Conservation (phyloP, 306 rosid genomes). For the Lathyrus aphaca region DNA sequence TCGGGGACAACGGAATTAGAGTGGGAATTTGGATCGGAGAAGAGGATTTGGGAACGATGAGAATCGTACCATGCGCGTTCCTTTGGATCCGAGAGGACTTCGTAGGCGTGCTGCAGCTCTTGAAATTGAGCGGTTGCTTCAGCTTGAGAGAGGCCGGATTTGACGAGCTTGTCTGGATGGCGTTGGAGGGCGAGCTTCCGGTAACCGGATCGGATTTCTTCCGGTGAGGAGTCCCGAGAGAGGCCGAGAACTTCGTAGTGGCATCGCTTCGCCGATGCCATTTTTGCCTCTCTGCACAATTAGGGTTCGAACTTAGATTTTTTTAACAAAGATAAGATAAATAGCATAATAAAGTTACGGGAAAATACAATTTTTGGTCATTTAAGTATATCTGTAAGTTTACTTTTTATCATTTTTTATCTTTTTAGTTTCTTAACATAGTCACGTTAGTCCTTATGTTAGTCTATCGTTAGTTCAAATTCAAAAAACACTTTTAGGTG, state of each 20-base stretch:
- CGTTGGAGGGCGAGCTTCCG: constrained; percentile 83
- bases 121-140: constrained; percentile 92
- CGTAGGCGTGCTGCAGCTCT: constrained; percentile 92
- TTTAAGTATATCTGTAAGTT: too few species aligned
- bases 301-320: constrained; percentile 33
- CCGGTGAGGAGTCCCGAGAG: constrained; percentile 60
- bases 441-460: too few species aligned
- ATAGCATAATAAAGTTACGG: too few species aligned
- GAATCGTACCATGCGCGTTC: constrained; percentile 99
- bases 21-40: constrained; percentile 64
- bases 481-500: too few species aligned
- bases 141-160: constrained; percentile 72
- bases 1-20: constrained; percentile 60
- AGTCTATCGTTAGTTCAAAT: too few species aligned
- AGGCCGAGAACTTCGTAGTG: constrained; percentile 88
- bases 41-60: constrained; percentile 92
- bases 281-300: constrained; percentile 3
- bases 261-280: constrained; percentile 82
- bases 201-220: constrained; percentile 80
- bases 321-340: too few species aligned
- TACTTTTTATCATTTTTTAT: too few species aligned
- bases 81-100: constrained; percentile 90
- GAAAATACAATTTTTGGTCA: too few species aligned
- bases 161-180: constrained; percentile 91
- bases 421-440: too few species aligned